Conservation (phyloP, 768 basidiomycete species). For the Lactarius deliciosus region DNA sequence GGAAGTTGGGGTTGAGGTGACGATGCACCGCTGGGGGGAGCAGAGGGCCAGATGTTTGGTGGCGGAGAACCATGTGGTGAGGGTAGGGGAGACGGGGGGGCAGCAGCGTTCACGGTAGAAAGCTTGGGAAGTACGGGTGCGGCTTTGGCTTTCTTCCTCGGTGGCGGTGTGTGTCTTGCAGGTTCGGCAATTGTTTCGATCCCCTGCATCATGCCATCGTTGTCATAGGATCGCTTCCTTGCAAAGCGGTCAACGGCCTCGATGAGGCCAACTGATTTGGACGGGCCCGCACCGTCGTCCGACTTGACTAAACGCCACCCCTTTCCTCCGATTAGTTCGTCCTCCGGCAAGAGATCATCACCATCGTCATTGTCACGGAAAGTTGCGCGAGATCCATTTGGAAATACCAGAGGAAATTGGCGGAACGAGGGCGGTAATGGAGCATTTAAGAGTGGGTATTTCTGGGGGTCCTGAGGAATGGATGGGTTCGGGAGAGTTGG, state of each 20-base stretch:
- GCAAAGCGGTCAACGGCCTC: constrained; percentile 85
- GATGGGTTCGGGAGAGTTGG: constrained; percentile 70
- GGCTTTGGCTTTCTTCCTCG: constrained; percentile 75
- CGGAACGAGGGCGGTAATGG: constrained; percentile 71
- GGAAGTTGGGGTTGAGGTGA: constrained; percentile 66
- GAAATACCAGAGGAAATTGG: constrained; percentile 75
- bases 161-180: constrained; percentile 48
- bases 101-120: constrained; percentile 69
- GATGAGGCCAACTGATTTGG: constrained; percentile 58
- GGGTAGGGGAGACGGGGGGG: constrained; percentile 80
- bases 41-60: constrained; percentile 76
- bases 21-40: constrained; percentile 74
- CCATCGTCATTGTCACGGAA: constrained; percentile 65
- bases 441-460: constrained; percentile 75
- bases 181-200: constrained; percentile 58
- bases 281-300: constrained; percentile 54
- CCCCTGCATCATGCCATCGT: constrained; percentile 69
- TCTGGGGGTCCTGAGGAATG: constrained; percentile 74
- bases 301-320: constrained; percentile 77
- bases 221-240: constrained; percentile 54
- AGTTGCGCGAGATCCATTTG: constrained; percentile 75
- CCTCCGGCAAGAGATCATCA: constrained; percentile 70
- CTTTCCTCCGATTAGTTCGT: constrained; percentile 58
- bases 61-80: constrained; percentile 85
- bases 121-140: constrained; percentile 54